Percentiles rank a stretch among this genome's conserved stretches.
phyloP scores from a whole-genome alignment of 1,139 yeast genomes.

The Saccharomyces hybrid region DNA sequence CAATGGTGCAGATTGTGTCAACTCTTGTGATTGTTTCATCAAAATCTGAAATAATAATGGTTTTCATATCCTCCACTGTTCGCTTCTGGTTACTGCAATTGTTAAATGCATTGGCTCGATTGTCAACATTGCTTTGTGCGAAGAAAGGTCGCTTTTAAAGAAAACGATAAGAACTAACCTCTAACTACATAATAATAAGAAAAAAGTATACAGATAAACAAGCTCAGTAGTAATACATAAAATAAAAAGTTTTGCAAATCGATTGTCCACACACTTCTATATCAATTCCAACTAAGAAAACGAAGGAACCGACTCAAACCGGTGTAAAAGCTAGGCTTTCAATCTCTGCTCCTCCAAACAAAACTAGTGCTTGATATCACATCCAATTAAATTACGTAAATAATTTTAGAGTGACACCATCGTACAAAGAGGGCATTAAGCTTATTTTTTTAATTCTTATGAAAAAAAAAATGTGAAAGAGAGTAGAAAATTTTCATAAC shows the following conservation, averaged over 20 bases:
- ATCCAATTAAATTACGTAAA: not conserved
- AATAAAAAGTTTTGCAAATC: not conserved
- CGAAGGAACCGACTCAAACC: constrained; percentile 26
- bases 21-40: constrained; percentile 29
- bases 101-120: not conserved
- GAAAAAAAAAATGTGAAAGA: not conserved
- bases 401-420: not conserved
- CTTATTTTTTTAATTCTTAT: not conserved
- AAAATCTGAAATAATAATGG: constrained; percentile 26
- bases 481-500: not conserved
- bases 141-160: not conserved
- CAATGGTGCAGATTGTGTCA: constrained; percentile 26
- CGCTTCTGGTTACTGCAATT: not conserved
- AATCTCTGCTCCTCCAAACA: constrained; percentile 4
- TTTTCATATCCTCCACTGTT: constrained; percentile 6
- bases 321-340: constrained; percentile 8
- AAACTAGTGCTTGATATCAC: not conserved
- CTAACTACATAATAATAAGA: not conserved
- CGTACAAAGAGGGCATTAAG: not conserved
- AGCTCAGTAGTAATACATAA: not conserved
- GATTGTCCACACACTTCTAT: constrained; percentile 28
- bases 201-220: not conserved
- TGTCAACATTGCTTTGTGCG: not conserved
- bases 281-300: constrained; percentile 18
- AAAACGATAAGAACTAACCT: not conserved